A percentile compares a stretch with the other conserved stretches of the same genome.
Conservation (phyloP, 805 yeast genomes). For the Yamadazyma philogaea region DNA sequence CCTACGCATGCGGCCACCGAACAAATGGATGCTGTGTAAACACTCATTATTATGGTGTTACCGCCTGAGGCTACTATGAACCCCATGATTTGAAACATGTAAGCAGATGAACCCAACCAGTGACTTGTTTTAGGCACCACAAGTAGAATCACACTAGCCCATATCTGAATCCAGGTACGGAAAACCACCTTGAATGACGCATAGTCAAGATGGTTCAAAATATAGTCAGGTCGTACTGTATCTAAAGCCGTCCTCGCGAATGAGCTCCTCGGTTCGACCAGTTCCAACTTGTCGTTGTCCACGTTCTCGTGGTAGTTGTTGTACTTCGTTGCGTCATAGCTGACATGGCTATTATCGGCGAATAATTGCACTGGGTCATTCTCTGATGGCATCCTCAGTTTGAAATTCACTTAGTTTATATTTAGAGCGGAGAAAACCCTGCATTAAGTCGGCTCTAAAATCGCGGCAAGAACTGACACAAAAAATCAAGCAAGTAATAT, state of each 20-base stretch:
- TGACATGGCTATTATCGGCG: background rate
- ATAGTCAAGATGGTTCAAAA: constrained; percentile 25
- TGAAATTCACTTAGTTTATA: background rate
- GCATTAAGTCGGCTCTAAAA: background rate
- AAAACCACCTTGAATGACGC: constrained; percentile 23
- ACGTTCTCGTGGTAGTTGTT: constrained; percentile 1
- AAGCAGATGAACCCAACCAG: constrained; percentile 32
- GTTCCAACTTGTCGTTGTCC: background rate
- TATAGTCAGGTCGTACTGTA: constrained; percentile 21
- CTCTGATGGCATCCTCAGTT: background rate
- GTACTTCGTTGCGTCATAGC: background rate
- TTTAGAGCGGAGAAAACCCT: background rate
- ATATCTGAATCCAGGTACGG: constrained; percentile 27
- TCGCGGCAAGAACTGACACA: constrained; percentile 1
- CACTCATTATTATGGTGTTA: constrained; percentile 19
- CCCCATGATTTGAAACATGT: constrained; percentile 26
- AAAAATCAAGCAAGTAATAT: background rate
- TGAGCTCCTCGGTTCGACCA: background rate
- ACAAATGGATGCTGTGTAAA: constrained; percentile 16
- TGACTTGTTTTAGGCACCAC: constrained; percentile 21
- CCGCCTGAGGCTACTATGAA: constrained; percentile 30
- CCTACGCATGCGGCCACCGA: constrained; percentile 17
- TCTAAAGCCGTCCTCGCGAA: background rate
- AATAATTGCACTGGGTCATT: background rate
- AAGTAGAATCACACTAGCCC: constrained; percentile 24